Percentiles rank a stretch among this genome's conserved stretches.
Conservation (phyloP, 805 yeast species). For the Candida ponderosae region DNA sequence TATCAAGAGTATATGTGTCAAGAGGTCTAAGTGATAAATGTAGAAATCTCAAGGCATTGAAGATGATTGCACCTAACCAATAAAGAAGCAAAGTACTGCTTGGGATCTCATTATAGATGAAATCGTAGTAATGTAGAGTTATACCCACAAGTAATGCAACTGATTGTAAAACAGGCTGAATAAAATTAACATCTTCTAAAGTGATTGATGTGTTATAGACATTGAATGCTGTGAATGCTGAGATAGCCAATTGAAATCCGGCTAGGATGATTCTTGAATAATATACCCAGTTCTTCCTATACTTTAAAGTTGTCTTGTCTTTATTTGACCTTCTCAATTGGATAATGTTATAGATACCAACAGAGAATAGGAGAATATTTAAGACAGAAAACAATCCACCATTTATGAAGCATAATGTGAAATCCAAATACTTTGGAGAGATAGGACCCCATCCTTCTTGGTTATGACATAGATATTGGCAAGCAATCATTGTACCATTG, state of each 20-base stretch:
- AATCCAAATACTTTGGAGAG: conserved; percentile 37
- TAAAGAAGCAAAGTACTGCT: conserved; percentile 62
- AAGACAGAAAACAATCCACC: conserved; percentile 38
- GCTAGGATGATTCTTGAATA: conserved; percentile 26
- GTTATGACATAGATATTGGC: conserved; percentile 15
- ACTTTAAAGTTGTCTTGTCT: conserved; percentile 23
- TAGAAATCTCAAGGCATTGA: conserved; percentile 37
- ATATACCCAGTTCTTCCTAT: conserved; percentile 30
- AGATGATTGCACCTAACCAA: conserved; percentile 57
- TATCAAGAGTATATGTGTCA: conserved; percentile 19
- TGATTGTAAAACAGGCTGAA: conserved; percentile 30
- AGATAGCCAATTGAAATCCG: conserved; percentile 22
- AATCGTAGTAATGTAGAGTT: conserved; percentile 63
- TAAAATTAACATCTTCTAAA: conserved; percentile 19
- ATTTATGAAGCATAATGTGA: conserved; percentile 53
- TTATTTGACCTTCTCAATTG: conserved; percentile 11
- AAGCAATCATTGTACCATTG: conserved; percentile 1
- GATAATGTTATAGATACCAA: conserved; percentile 33
- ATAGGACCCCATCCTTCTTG: conserved; percentile 36
- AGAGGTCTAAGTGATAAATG: conserved; percentile 28
- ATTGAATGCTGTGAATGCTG: conserved; percentile 13
- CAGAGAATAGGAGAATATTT: conserved; percentile 33
- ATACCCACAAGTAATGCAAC: conserved; percentile 43
- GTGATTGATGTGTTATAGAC: conserved; percentile 12
- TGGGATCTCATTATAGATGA: conserved; percentile 55